A percentile compares a stretch with the other conserved stretches of the same genome.
Conservation (phyloP, 805 yeast genomes). For the Lipomyces sp. region DNA sequence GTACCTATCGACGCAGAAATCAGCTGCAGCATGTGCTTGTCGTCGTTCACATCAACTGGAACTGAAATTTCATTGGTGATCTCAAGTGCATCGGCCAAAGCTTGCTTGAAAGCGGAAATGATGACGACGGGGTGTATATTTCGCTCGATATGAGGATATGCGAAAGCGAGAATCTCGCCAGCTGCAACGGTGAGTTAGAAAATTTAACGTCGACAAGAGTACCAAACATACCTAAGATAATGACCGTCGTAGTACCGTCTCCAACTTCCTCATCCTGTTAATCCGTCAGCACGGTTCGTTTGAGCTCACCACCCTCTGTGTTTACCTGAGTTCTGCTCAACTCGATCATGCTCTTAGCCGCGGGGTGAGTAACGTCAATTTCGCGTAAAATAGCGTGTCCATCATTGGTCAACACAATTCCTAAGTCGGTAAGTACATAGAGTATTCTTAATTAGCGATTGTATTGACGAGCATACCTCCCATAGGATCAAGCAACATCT, state of each 20-base stretch:
- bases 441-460: slow-evolving; percentile 40
- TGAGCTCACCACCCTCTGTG: not conserved
- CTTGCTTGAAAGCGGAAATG: slow-evolving; percentile 90
- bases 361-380: slow-evolving; percentile 94
- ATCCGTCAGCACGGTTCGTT: not conserved
- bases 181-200: slow-evolving; percentile 51
- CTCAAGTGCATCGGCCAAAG: slow-evolving; percentile 86
- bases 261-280: slow-evolving; percentile 96
- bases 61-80: slow-evolving; percentile 80
- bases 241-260: slow-evolving; percentile 97
- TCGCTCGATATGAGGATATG: slow-evolving; percentile 88
- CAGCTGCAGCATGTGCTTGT: slow-evolving; percentile 81
- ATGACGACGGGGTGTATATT: slow-evolving; percentile 97
- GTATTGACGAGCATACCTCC: slow-evolving; percentile 41
- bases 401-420: slow-evolving; percentile 94
- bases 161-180: slow-evolving; percentile 94
- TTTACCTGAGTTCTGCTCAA: slow-evolving; percentile 71
- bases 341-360: slow-evolving; percentile 98
- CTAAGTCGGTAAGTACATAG: slow-evolving; percentile 53
- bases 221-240: slow-evolving; percentile 59
- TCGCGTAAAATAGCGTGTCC: slow-evolving; percentile 98
- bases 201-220: not conserved
- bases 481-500: slow-evolving; percentile 96
- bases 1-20: slow-evolving; percentile 95
- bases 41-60: slow-evolving; percentile 83